phyloP scores from a whole-genome alignment of 2,329 filamentous ascomycete species.

The Calonectria henricotiae region DNA sequence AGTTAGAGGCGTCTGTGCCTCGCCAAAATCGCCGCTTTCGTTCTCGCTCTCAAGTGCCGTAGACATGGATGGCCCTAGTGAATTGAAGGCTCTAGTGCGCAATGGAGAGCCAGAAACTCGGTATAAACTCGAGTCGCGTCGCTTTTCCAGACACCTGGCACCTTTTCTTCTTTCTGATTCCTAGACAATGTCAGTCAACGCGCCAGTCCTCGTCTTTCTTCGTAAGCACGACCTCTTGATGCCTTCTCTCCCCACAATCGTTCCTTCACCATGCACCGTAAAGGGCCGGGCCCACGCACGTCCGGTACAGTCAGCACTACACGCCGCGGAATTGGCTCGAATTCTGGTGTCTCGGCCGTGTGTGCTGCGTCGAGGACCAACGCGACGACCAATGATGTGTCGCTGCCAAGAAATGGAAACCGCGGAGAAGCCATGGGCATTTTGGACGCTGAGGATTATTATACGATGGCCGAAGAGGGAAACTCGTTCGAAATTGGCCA shows the following conservation, averaged over 20 bases:
- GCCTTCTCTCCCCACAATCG: slow-evolving; percentile 4
- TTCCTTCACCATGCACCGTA: neutral
- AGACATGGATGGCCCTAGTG: neutral
- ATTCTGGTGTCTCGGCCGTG: neutral
- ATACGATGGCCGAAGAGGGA: neutral
- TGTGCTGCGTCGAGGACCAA: too few relatives aligned
- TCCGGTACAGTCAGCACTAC: neutral
- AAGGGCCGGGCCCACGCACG: slow-evolving; percentile 9
- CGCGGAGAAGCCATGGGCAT: neutral
- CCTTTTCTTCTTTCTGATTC: neutral
- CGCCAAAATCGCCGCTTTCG: slow-evolving; percentile 3
- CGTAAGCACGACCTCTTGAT: neutral
- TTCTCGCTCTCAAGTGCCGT: slow-evolving; percentile 3
- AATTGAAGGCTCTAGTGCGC: neutral
- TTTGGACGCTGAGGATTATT: too few relatives aligned
- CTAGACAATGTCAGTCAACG: neutral
- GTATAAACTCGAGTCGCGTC: slow-evolving; percentile 14
- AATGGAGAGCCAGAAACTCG: neutral
- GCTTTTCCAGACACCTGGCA: neutral
- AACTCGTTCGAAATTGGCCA: neutral
- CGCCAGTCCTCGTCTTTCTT: too few relatives aligned
- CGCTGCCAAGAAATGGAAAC: neutral
- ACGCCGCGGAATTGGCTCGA: slow-evolving; percentile 3
- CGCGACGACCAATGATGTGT: neutral
- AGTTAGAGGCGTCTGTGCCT: neutral